Base-by-base conservation (phyloP, 768 basidiomycete species). In the Mycena capillaripes region DNA sequence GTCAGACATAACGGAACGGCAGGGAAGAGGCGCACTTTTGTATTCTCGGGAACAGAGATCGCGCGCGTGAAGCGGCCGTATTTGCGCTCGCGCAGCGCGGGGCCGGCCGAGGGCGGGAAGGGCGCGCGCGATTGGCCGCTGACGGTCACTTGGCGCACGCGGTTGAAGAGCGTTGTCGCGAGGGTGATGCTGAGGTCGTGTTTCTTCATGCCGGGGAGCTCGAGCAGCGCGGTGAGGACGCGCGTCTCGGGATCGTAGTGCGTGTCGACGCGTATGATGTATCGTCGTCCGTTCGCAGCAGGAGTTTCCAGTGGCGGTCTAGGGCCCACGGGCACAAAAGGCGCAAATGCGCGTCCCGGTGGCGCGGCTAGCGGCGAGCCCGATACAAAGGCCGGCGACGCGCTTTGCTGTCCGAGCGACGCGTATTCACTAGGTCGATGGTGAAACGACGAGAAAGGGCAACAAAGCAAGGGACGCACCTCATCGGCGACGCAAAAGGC, bases 141-240 rank as follows among this genome's bases (percentile, higher is more conserved):
- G 63, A 94, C 85, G 58, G 85, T 87, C 75, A 94, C 82, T 76
- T 92, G 90, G 77, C 86, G 91, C 72, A 89, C 86, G 71, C 89
- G 86, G 73, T 89, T 93, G 83, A 89, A 88, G 66, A 85, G 79
- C 77, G 90, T 90, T 72, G 88, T 90, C 60, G 88, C 87, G 66
- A 94, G 86, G 59, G n/a, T n/a, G n/a, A n/a, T n/a, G n/a, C n/a
- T n/a, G n/a, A n/a, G n/a, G n/a, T n/a, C n/a, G n/a, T n/a, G n/a
- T n/a, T n/a, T n/a, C n/a, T n/a, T n/a, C n/a, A n/a, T n/a, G n/a
- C n/a, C n/a, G n/a, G n/a, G n/a, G n/a, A n/a, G n/a, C n/a, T n/a
- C n/a, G n/a, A n/a, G n/a, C n/a, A n/a, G n/a, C n/a, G n/a, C n/a
- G n/a, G 85, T 86, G 76, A 93, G 82, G 42, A 85, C 77, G 78